Conservation (phyloP, 768 basidiomycete species). For the Tylopilus felleus region DNA sequence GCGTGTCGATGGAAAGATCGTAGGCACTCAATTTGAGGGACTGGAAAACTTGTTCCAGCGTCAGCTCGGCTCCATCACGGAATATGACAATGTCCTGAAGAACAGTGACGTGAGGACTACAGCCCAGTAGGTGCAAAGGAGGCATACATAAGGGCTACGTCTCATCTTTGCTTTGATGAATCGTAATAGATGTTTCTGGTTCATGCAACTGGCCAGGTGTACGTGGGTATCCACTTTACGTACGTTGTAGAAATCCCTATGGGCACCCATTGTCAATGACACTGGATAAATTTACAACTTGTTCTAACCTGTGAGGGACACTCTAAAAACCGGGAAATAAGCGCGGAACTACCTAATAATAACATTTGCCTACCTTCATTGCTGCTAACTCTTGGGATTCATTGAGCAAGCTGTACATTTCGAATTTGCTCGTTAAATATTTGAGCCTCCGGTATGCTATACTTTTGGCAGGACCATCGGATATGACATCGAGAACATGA, state of each 20-base stretch:
- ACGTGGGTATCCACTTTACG: constrained; percentile 99
- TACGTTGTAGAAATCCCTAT: constrained; percentile 97
- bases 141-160: constrained; percentile 66
- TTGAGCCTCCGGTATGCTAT: constrained; percentile 90
- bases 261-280: constrained; percentile 1
- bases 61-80: constrained; percentile 87
- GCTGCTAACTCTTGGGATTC: constrained; percentile 92
- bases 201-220: constrained; percentile 98
- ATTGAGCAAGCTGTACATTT: constrained; percentile 87
- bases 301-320: constrained; percentile 30
- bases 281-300: background rate
- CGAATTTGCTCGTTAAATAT: constrained; percentile 91
- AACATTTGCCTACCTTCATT: constrained; percentile 73
- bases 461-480: constrained; percentile 94
- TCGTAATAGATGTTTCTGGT: constrained; percentile 96
- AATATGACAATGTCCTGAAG: constrained; percentile 90
- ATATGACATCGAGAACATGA: constrained; percentile 83
- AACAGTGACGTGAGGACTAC: background rate
- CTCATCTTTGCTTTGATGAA: constrained; percentile 99
- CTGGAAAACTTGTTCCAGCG: constrained; percentile 91
- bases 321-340: constrained; percentile 21
- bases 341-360: background rate
- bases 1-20: constrained; percentile 96
- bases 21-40: constrained; percentile 94
- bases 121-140: background rate